Base-by-base conservation (phyloP, 2,329 filamentous ascomycete species). In the Aspergillus pseudoglaucus region DNA sequence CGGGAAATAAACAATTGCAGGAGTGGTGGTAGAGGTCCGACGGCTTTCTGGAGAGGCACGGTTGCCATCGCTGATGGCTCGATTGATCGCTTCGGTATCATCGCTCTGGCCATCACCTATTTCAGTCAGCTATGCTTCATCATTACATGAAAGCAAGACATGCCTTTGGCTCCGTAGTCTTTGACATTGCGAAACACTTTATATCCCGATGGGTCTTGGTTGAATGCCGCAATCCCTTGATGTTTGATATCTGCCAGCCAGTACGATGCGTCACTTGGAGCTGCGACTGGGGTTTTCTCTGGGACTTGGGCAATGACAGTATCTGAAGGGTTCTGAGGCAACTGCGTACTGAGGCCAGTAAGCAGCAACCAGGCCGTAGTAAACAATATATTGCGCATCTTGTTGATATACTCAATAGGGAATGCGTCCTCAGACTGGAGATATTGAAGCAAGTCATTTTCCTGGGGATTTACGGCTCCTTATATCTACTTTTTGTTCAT, bases 1-100 rank as follows among this genome's bases (percentile, higher is more conserved):
- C 3, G 76, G 78, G 55, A 80, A 80, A 59, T 80, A 81, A n/a
- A 82, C 72, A 18, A 79, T 63, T 2, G 76, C 77, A 2, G 79
- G 78, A 2, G 74, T 76, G 1, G 67, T 75, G 0, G 79, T 80
- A 4, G 73, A 65, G n/a, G 65, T 64, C 32, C 60, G 47, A 54
- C 69, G 69, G 45, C 56, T 59, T 17, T 61, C 54, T 20, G 70
- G 75, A 4, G 64, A 69, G 53, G 70, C 78, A 4, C 76, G 68
- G 32, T 67, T 60, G 12, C 75, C 75, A 17, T 52, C 59, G 50
- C 65, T 71, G 50, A 76, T 75, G 33, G 74, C 74, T 6, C 51
- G 45, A 33, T 75, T 73, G 59, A 83, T 82, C 4, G 79, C 79
- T 8, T 66, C 73, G 14, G 80, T 81, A 53, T 83, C 76, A 52